Base-by-base conservation (phyloP, 192 early-diverging fungal species). In the Rhizophlyctis rosea region DNA sequence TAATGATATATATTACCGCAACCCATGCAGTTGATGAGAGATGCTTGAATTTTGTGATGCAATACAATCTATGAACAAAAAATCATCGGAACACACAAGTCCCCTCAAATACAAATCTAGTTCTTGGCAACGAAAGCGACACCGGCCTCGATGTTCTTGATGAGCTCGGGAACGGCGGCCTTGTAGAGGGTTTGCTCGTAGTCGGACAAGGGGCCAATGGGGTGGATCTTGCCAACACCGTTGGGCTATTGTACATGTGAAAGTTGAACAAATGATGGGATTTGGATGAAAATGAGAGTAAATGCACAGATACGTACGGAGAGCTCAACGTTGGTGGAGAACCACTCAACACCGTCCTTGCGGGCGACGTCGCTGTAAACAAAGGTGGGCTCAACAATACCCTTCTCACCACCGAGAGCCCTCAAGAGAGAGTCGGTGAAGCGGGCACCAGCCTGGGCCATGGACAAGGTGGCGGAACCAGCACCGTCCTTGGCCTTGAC, bases 401-500 rank as follows among this genome's bases (percentile, higher is more conserved):
- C 87, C 79, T 90, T 86, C 73, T 90, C 76, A 58, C 87, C 88
- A 61, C 81, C 81, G 23, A 90, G 80, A 48, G 93, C 92, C 49
- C 89, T 80, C 54, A 98, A 83, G 48, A 98, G 76, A 34, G 92
- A 91, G 77, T 90, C 79, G 61, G 89, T 83, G 76, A 98, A 98
- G 50, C 91, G 82, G 32, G 73, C 73, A 35, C 65, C 65, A 29
- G 65, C 65, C 50, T 67, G 51, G 21, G 65, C 65, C 65, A 67
- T 67, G 50, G 65, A 67, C 35, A 67, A 52, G 47, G 65, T 67
- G 39, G 65, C 65, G 30, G 74, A 61, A 72, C 76, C 92, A 36
- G 89, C 86, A 54, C 94, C 96, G 80, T 93, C 88, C 87, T 98
- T 98, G 70, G 95, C 95, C 86, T 95, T 91, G 71, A 98, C 92